Base-by-base conservation (phyloP, 768 basidiomycete genomes). In the Xerocomellus dryophilus region DNA sequence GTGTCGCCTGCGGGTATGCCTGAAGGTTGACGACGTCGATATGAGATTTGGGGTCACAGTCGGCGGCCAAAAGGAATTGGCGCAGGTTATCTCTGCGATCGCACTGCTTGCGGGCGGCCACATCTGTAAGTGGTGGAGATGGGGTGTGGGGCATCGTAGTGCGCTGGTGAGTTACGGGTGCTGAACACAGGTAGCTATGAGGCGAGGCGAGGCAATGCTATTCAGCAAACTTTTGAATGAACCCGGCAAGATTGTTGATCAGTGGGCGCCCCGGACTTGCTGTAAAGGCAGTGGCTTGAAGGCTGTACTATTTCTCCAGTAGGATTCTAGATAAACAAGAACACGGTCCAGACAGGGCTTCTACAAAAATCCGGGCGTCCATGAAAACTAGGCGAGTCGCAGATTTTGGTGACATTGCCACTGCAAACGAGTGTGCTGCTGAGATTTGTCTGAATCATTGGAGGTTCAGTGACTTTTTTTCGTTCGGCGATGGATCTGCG, bases 1-100 rank as follows among this genome's bases (percentile, higher is more conserved):
- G 69, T 43, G 23, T 42, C 7, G 43, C 57, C 35, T 71, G 66
- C 11, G 65, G 71, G 48, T 63, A 72, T 17, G 57, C 47, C 23
- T 64, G 68, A 27, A 72, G 57, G 41, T 66, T 54, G 43, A 50
- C 20, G 7, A 47, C 50, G 18, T 56, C 45, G 25, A 17, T 32
- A 38, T 17, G 32, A 40, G 52, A 59, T 15, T 23, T 20, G n/a
- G 38, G 10, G 42, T 56, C 40, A 18, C 42, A 38, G 17, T 56
- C 44, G 21, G 39, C 36, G 21, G 21, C 43, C 44, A 31, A 11
- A 12, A 11, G 21, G 51, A 59, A 54, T n/a, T 43, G 39, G 29
- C 36, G 44, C 51, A 70, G 56, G 39, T 50, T 44, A 4, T 56
- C 54, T 39, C 38, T 57, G 44, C 69, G 69, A 42, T 70, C 63